phyloP scores from a whole-genome alignment of 2,329 filamentous ascomycete species.

The Penicillium sp. region DNA sequence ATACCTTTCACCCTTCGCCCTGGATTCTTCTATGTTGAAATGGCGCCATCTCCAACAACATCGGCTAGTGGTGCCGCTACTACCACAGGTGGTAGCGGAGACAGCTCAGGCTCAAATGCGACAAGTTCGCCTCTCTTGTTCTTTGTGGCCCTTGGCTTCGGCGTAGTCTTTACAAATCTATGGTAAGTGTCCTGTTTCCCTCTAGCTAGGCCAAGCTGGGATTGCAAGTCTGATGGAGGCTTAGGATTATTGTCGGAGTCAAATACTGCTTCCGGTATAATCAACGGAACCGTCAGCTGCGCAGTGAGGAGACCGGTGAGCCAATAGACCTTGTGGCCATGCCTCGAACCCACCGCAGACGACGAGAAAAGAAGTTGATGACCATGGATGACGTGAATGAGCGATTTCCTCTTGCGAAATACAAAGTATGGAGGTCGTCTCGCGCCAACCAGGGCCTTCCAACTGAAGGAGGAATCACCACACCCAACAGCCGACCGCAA shows the following conservation, averaged over 20 bases:
- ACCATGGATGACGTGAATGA: constrained; percentile 98
- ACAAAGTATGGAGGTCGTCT: constrained; percentile 88
- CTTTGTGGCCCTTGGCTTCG: constrained; percentile 93
- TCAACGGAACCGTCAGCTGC: constrained; percentile 78
- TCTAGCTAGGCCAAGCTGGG: background rate
- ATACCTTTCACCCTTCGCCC: background rate
- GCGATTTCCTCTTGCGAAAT: constrained; percentile 91
- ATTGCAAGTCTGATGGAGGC: constrained; percentile 9
- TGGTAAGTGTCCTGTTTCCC: constrained; percentile 65
- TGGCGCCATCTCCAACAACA: constrained; percentile 31
- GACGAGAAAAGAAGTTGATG: constrained; percentile 98
- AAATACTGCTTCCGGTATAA: constrained; percentile 99
- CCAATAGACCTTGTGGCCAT: constrained; percentile 84
- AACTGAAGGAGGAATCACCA: constrained; percentile 76
- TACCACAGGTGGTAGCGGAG: constrained; percentile 28
- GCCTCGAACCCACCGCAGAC: constrained; percentile 77
- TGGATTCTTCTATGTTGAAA: constrained; percentile 12
- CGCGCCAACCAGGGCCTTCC: constrained; percentile 81
- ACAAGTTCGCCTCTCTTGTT: constrained; percentile 77
- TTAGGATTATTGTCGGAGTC: constrained; percentile 97
- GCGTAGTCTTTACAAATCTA: constrained; percentile 96
- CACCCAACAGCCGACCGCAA: constrained; percentile 65
- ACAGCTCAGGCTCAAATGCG: constrained; percentile 42
- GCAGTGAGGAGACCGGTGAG: constrained; percentile 75
- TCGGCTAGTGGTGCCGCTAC: constrained; percentile 27